These are phyloP conservation scores for Annulohypoxylon nitens DNA, from an alignment of 495 filamentous ascomycete species.

Conservation along the genomic window DNA sequence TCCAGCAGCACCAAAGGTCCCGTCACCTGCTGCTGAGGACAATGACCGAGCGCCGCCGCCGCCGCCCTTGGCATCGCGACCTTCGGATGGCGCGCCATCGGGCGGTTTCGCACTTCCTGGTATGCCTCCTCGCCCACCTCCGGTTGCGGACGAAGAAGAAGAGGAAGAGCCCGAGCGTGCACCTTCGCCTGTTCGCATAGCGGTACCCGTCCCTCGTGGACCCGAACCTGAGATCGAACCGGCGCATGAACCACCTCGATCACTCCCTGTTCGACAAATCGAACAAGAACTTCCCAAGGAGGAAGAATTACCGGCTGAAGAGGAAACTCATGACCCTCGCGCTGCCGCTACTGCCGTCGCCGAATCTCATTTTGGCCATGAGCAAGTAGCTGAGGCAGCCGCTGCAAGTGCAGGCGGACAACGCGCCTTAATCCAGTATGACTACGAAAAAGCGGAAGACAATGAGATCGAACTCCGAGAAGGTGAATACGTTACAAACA, in stretches of 20 bases:
- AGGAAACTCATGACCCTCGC: constrained; percentile 71
- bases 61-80: constrained; percentile 72
- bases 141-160: constrained; percentile 67
- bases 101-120: constrained; percentile 81
- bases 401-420: constrained; percentile 66
- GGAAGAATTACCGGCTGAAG: constrained; percentile 73
- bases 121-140: constrained; percentile 71
- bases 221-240: constrained; percentile 66
- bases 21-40: constrained; percentile 49
- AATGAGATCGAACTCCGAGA: constrained; percentile 95
- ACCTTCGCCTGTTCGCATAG: constrained; percentile 85
- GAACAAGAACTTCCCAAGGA: constrained; percentile 72
- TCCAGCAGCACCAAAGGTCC: constrained; percentile 53
- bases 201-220: constrained; percentile 83
- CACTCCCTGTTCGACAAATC: constrained; percentile 62
- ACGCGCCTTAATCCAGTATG: constrained; percentile 86
- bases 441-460: constrained; percentile 97
- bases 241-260: constrained; percentile 61
- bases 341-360: constrained; percentile 70
- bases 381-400: constrained; percentile 46
- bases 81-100: constrained; percentile 53
- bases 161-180: constrained; percentile 63
- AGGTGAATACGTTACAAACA: constrained; percentile 90
- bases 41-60: constrained; percentile 63
- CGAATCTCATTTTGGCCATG: constrained; percentile 52